phyloP scores from a whole-genome alignment of 2,329 filamentous ascomycete genomes.

The Claviceps sp. region DNA sequence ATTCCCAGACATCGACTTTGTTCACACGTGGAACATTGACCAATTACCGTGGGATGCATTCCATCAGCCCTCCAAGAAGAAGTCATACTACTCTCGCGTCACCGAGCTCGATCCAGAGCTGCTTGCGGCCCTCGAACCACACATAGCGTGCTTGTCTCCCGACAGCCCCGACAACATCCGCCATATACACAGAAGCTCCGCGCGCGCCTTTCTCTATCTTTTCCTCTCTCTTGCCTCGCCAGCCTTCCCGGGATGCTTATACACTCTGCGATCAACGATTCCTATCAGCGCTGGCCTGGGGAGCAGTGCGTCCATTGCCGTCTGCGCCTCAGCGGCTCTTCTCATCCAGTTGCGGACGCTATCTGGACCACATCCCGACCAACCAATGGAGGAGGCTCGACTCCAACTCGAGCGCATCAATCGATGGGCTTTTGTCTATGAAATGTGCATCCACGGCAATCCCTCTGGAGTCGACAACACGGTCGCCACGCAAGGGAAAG shows the following conservation, averaged over 20 bases:
- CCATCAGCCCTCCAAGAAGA: slow-evolving; percentile 71
- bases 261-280: slow-evolving; percentile 85
- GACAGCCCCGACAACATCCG: slow-evolving; percentile 54
- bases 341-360: slow-evolving; percentile 79
- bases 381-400: slow-evolving; percentile 75
- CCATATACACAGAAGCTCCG: slow-evolving; percentile 74
- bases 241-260: slow-evolving; percentile 67
- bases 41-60: slow-evolving; percentile 79
- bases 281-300: slow-evolving; percentile 84
- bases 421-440: slow-evolving; percentile 90
- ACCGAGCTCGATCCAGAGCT: slow-evolving; percentile 76
- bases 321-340: slow-evolving; percentile 74
- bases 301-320: slow-evolving; percentile 86
- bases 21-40: slow-evolving; percentile 91
- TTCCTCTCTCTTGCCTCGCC: slow-evolving; percentile 77
- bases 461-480: slow-evolving; percentile 97
- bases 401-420: slow-evolving; percentile 92
- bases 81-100: slow-evolving; percentile 83
- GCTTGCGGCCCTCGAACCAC: slow-evolving; percentile 65
- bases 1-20: slow-evolving; percentile 81
- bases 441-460: slow-evolving; percentile 95
- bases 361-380: slow-evolving; percentile 81
- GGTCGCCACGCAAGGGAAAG: slow-evolving; percentile 84
- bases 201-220: slow-evolving; percentile 79
- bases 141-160: slow-evolving; percentile 58